phyloP scores from a whole-genome alignment of 306 rosid species.

The Adenanthera pavonina region DNA sequence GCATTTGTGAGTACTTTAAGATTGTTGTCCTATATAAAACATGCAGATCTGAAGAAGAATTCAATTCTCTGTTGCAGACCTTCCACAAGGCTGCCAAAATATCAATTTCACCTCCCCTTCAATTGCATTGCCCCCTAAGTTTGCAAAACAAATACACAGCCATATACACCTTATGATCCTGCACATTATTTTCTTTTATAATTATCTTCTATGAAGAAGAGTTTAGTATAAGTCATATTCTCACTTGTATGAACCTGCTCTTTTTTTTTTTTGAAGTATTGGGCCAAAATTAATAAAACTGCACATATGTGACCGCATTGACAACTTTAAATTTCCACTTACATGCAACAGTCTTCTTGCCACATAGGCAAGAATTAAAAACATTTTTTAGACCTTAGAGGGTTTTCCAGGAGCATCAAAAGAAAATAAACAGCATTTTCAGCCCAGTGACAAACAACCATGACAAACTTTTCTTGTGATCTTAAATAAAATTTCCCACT shows the following conservation, averaged over 20 bases:
- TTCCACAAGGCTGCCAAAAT: conserved; percentile 26
- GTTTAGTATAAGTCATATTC: not conserved
- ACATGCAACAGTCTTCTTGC: conserved; percentile 1
- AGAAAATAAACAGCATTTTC: not conserved
- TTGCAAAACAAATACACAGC: not conserved
- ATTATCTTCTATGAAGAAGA: not conserved
- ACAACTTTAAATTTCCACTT: not conserved
- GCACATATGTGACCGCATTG: not conserved
- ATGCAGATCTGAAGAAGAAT: not conserved
- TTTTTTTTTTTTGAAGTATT: not conserved
- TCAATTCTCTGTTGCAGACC: conserved; percentile 20
- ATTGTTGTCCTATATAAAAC: conserved; percentile 8
- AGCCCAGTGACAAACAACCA: not conserved
- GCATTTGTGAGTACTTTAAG: not conserved
- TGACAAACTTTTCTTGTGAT: not conserved
- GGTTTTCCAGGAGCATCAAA: conserved; percentile 8
- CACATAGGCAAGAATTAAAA: conserved; percentile 22
- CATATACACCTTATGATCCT: not conserved
- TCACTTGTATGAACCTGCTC: conserved; percentile 19
- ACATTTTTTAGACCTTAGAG: not conserved
- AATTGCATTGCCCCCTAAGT: not conserved
- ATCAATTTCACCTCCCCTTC: conserved; percentile 12
- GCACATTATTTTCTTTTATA: not conserved
- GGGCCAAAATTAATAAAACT: conserved; percentile 19
- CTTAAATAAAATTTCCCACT: conserved; percentile 7